These are phyloP conservation scores for Coniochaeta hoffmannii DNA, from an alignment of 2,329 filamentous ascomycete genomes.

Conservation along the genomic window DNA sequence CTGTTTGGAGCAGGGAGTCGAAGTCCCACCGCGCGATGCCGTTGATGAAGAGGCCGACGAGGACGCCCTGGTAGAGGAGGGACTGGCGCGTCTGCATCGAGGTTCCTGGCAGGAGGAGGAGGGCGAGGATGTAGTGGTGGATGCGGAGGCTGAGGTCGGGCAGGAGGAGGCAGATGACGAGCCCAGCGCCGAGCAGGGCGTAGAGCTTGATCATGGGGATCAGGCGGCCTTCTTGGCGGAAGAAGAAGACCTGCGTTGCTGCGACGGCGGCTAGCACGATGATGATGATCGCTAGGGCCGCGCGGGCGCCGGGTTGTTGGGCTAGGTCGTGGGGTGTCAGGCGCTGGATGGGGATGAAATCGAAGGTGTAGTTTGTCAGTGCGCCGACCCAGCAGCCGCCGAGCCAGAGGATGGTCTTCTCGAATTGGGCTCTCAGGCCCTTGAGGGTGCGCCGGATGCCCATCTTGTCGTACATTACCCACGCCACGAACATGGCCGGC, in stretches of 20 bases:
- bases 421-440: slow-evolving; percentile 72
- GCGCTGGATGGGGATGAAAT: slow-evolving; percentile 86
- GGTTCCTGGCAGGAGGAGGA: slow-evolving; percentile 65
- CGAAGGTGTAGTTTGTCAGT: slow-evolving; percentile 91
- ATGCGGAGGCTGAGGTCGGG: slow-evolving; percentile 62
- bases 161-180: slow-evolving; percentile 42
- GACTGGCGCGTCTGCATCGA: slow-evolving; percentile 61
- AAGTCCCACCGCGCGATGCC: slow-evolving; percentile 74
- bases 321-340: slow-evolving; percentile 85
- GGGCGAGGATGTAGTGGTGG: slow-evolving; percentile 68
- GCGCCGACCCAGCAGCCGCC: slow-evolving; percentile 87
- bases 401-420: slow-evolving; percentile 86
- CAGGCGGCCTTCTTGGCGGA: slow-evolving; percentile 78
- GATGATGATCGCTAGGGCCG: slow-evolving; percentile 73
- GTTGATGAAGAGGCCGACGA: slow-evolving; percentile 70
- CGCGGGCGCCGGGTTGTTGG: slow-evolving; percentile 81
- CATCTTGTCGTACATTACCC: slow-evolving; percentile 82
- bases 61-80: slow-evolving; percentile 63
- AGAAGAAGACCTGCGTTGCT: slow-evolving; percentile 72
- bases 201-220: slow-evolving; percentile 74
- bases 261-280: slow-evolving; percentile 61
- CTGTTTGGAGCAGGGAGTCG: slow-evolving; percentile 63
- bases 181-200: slow-evolving; percentile 49
- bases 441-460: slow-evolving; percentile 62
- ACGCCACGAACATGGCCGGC: slow-evolving; percentile 79